These are phyloP conservation scores for Coccomyxa subellipsoidea DNA, from an alignment of 163 green algal genomes.

Conservation along the genomic window DNA sequence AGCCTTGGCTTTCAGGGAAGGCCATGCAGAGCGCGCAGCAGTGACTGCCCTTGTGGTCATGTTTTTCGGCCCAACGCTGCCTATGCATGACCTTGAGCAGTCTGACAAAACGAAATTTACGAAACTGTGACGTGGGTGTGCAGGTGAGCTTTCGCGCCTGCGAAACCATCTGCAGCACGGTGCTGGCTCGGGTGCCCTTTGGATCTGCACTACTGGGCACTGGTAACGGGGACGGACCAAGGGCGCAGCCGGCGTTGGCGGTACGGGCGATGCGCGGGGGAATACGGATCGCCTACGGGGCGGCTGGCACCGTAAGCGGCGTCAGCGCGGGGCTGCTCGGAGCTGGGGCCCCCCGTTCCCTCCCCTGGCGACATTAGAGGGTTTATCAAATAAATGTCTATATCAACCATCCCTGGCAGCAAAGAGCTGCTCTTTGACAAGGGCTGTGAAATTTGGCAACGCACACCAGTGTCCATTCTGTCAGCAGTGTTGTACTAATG, in stretches of 20 bases:
- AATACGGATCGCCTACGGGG: neutral
- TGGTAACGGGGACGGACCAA: neutral
- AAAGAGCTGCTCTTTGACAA: too few species aligned
- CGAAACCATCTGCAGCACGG: neutral
- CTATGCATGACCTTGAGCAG: too few species aligned
- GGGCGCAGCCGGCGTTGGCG: neutral
- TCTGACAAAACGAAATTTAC: too few species aligned
- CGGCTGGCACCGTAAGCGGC: neutral
- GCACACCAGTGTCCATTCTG: too few species aligned
- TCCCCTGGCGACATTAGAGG: neutral
- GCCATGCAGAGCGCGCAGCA: too few species aligned
- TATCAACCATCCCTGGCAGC: neutral
- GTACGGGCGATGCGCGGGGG: neutral
- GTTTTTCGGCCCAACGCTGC: too few species aligned
- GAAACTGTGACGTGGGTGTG: neutral
- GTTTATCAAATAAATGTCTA: neutral
- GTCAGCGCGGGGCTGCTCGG: neutral
- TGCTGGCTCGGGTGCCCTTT: neutral
- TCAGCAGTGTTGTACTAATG: too few species aligned
- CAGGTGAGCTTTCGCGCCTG: neutral
- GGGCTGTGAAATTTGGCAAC: too few species aligned
- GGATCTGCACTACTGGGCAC: neutral
- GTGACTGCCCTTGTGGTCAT: too few species aligned
- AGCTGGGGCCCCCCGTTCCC: too few species aligned
- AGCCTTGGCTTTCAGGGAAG: too few species aligned